Base-by-base conservation (phyloP, 2,329 filamentous ascomycete species). In the Bisporella sp. region DNA sequence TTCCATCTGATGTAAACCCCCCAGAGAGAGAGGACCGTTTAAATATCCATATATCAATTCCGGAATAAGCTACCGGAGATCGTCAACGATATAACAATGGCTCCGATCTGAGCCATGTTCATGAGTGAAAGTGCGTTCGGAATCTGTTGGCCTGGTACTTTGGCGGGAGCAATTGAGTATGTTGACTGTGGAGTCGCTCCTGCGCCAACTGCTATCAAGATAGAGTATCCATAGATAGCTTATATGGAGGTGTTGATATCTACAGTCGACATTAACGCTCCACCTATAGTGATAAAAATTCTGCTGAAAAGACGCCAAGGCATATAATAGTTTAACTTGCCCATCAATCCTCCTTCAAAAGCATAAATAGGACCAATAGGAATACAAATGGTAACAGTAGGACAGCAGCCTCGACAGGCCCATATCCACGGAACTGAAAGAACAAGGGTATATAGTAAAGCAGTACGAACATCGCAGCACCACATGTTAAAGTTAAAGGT, bases 361-460 rank as follows among this genome's bases (percentile, higher is more conserved):
- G 59, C 21, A 66, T 61, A 39, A 61, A 57, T 39, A 67, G 53
- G 9, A 69, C 64, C 1, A 70, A 48, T 1, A 71, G 37, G 30
- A 69, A 51, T 41, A 74, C 68, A 46, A 72, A 66, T 0, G 73
- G 71, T 5, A 75, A 58, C 1, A 75, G 60, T 7, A 67, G 53
- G 42, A 67, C 58, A 28, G 63, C 59, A 32, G 63, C 57, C 42
- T 64, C 77, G 8, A 76, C 70, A 5, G 70, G 71, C 4, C 69
- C 68, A 12, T 75, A 63, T 62, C 45, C 40, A 39, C 13, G 35
- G 13, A 39, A 39, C 35, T 39, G 35, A 13, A 39, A 39, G 35
- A 39, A 39, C 9, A 39, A 11, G 9, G 35, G 35, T 11, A 39
- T 39, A 13, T 39, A 39, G 13, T 39, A 39, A 11, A 39, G 9